These are phyloP conservation scores for Daldinia sp. DNA, from an alignment of 2,329 filamentous ascomycete genomes.

Conservation along the genomic window DNA sequence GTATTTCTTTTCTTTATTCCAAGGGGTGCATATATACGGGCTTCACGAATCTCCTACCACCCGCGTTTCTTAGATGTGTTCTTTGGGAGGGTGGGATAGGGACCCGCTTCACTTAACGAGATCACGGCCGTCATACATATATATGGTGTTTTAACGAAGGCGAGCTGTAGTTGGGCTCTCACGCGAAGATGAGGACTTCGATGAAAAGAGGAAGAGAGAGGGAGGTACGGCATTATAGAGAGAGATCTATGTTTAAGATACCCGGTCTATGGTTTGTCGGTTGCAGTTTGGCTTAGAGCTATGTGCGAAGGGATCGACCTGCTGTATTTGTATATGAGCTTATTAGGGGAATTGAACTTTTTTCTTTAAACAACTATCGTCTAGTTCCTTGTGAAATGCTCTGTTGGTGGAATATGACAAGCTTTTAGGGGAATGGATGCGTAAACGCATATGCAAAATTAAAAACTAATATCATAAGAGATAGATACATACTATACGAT, in stretches of 20 bases:
- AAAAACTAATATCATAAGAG: not conserved
- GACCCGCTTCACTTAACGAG: conserved; percentile 13
- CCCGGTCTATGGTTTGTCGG: conserved; percentile 29
- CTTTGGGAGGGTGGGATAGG: not conserved
- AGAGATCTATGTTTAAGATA: conserved; percentile 42
- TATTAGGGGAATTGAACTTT: conserved; percentile 4
- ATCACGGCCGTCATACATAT: conserved; percentile 28
- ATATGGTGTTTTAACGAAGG: conserved; percentile 22
- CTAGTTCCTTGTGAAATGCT: not conserved
- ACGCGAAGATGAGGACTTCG: conserved; percentile 17
- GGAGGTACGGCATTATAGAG: conserved; percentile 21
- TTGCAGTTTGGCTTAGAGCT: not conserved
- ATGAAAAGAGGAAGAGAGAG: conserved; percentile 32
- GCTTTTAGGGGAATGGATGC: not conserved
- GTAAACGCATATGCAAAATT: not conserved
- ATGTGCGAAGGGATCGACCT: not conserved
- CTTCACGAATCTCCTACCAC: conserved; percentile 1
- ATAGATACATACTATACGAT: not conserved
- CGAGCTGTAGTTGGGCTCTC: conserved; percentile 5
- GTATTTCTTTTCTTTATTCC: not conserved
- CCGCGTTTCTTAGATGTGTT: not conserved
- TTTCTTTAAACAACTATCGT: not conserved
- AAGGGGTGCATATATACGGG: conserved; percentile 4
- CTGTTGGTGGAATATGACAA: not conserved
- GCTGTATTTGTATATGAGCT: conserved; percentile 1